Percentiles rank a stretch among this genome's conserved stretches.
Evolutionary conservation across 192 early-diverging fungal species (phyloP).

Genomic region (Backusella parvicylindrica): DNA sequence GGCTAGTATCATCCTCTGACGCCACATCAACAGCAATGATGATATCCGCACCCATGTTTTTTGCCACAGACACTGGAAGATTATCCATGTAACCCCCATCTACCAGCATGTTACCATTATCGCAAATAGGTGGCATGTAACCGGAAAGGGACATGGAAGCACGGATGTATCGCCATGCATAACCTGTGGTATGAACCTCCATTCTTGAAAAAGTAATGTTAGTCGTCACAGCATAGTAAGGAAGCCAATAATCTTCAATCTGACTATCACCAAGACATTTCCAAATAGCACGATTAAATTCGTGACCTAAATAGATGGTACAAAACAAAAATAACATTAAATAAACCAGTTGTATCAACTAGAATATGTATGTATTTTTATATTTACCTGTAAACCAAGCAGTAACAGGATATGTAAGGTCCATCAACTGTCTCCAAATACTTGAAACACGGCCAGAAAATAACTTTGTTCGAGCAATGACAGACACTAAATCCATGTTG

Average conservation of each 20-base stretch:
- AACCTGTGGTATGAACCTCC: constrained; percentile 89
- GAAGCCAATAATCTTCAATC: constrained; percentile 98
- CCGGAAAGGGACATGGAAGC: constrained; percentile 98
- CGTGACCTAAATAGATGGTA: constrained; percentile 58
- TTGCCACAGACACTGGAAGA: constrained; percentile 79
- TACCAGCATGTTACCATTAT: constrained; percentile 95
- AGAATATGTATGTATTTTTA: background rate
- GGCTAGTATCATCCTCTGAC: constrained; percentile 87
- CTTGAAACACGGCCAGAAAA: constrained; percentile 77
- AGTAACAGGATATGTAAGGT: constrained; percentile 93
- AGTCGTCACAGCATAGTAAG: constrained; percentile 92
- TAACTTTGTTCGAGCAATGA: constrained; percentile 81
- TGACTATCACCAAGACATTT: constrained; percentile 90
- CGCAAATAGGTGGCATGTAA: constrained; percentile 93
- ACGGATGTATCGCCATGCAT: constrained; percentile 95
- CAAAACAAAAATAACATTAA: background rate
- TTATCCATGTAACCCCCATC: constrained; percentile 99
- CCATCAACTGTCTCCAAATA: constrained; percentile 86
- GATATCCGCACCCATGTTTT: constrained; percentile 76
- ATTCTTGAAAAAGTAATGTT: constrained; percentile 96
- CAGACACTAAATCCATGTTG: constrained; percentile 82
- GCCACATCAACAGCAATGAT: constrained; percentile 97
- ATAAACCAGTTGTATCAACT: background rate
- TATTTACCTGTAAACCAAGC: constrained; percentile 77
- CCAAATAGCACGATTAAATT: constrained; percentile 96